Evolutionary conservation across 2,329 filamentous ascomycete genomes (phyloP).

Genomic region (Camillea tinctor): DNA sequence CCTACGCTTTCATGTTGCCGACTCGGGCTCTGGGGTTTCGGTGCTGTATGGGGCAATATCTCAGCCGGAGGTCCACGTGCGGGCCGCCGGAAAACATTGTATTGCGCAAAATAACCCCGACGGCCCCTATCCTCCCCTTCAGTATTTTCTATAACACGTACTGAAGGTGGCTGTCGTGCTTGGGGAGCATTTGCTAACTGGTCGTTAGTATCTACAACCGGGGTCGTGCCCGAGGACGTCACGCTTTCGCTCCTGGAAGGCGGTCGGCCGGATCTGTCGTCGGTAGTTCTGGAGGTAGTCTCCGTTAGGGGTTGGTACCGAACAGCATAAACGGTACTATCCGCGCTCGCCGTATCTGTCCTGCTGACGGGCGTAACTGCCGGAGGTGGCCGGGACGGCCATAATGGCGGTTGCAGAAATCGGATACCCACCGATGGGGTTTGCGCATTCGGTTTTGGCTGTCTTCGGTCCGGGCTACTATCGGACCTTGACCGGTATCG

Average conservation of each 20-base stretch:
- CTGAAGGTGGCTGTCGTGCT: conserved; percentile 8
- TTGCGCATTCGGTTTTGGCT: conserved; percentile 13
- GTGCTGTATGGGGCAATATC: conserved; percentile 31
- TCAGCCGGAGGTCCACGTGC: conserved; percentile 30
- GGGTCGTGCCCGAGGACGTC: conserved; percentile 23
- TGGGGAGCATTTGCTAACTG: conserved; percentile 9
- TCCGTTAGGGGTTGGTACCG: conserved; percentile 60
- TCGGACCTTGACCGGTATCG: conserved; percentile 35
- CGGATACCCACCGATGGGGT: conserved; percentile 22
- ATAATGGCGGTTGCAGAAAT: conserved; percentile 49
- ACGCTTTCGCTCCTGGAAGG: conserved; percentile 37
- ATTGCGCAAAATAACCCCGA: conserved; percentile 18
- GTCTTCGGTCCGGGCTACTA: conserved; percentile 21
- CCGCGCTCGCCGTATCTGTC: conserved; percentile 62
- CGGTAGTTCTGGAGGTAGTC: conserved; percentile 45
- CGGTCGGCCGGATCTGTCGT: conserved; percentile 34
- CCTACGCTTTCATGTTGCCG: conserved; percentile 29
- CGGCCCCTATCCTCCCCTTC: conserved; percentile 8
- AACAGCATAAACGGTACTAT: conserved; percentile 63
- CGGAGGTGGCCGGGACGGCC: conserved; percentile 56
- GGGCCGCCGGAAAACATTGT: conserved; percentile 24
- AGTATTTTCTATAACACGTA: conserved; percentile 4
- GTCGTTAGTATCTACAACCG: conserved; percentile 14
- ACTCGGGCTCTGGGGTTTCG: conserved; percentile 21
- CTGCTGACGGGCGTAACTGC: conserved; percentile 58